A percentile compares a stretch with the other conserved stretches of the same genome.
Conservation (phyloP, 306 rosid genomes). For the Glycine latifolia region DNA sequence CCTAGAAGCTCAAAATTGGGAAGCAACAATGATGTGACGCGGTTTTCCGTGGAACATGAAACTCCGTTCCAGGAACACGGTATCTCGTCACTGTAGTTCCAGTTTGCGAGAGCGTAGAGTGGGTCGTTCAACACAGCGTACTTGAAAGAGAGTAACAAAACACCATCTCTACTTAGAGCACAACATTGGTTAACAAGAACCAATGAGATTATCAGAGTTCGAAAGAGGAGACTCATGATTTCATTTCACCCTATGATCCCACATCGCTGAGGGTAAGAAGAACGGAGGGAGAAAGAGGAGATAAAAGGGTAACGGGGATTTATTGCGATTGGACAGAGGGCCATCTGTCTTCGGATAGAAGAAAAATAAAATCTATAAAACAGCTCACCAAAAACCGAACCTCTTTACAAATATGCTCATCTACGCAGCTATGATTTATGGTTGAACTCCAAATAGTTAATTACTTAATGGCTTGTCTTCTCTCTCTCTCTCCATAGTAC, state of each 20-base stretch:
- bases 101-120: conserved; percentile 46
- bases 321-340: conserved; percentile 53
- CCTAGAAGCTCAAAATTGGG: conserved; percentile 72
- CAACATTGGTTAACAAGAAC: conserved; percentile 36
- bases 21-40: conserved; percentile 63
- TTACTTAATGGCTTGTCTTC: conserved; percentile 25
- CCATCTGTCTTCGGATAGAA: conserved; percentile 52
- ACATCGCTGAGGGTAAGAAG: conserved; percentile 49
- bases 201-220: neutral
- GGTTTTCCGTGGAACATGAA: conserved; percentile 46
- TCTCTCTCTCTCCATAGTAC: conserved; percentile 9
- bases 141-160: conserved; percentile 70
- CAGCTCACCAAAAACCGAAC: conserved; percentile 57
- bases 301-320: conserved; percentile 48
- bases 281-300: conserved; percentile 7
- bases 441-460: conserved; percentile 50
- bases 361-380: conserved; percentile 29
- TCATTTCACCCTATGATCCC: conserved; percentile 42
- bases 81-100: conserved; percentile 64
- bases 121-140: conserved; percentile 73
- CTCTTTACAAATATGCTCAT: conserved; percentile 57
- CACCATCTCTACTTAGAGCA: conserved; percentile 67
- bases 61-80: conserved; percentile 95
- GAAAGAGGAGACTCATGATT: conserved; percentile 57
- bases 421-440: conserved; percentile 47